Evolutionary conservation across 2,329 filamentous ascomycete species (phyloP), one percentile per base, ranked within the genome.

Genomic region (Fusarium multiceps): DNA sequence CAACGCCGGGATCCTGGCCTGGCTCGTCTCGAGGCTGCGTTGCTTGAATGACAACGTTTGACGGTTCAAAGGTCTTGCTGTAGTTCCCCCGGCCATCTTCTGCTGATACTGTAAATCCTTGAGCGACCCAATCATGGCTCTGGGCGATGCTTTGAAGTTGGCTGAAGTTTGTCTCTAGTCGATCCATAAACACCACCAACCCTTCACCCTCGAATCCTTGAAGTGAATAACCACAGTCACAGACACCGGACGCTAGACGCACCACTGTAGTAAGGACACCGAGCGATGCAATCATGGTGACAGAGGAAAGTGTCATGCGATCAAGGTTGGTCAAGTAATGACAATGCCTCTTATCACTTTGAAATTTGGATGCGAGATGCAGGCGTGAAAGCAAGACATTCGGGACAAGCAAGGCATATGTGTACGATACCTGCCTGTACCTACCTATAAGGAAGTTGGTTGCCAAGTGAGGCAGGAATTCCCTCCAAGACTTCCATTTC

Each of bases 161-260:
- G 5, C 89, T 80, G 75, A 94, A 94, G 79, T 94, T 89, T 21
- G 90, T 90, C 75, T 94, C 92, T 54, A 93, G 79, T 13, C 89
- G 76, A 63, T 94, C 89, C 4, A 90, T 93, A 77, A 92, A 94
- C 55, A 91, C 75, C 42, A 83, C 79, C 48, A 78, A 74, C 6
- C 76, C 69, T 28, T 80, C 79, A 47, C 79, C 75, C n/a, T 81
- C 83, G 41, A 59, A 28, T 8, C 83, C 79, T 64, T 81, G 82
- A 46, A 90, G 79, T 5, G 85, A 85, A 78, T 93, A 94, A 54
- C 92, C 92, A 76, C 92, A 95, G 73, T 92, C 87, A 80, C 92
- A 94, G 66, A 85, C 82, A 7, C 85, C 84, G 16, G 62, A 59
- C 6, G 61, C 68, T 28, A 74, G 50, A 7, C 14, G 68, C 43